A percentile compares a stretch with the other conserved stretches of the same genome.
Evolutionary conservation across 257 asterid genomes (phyloP).

Genomic region (Jacaranda copaia): DNA sequence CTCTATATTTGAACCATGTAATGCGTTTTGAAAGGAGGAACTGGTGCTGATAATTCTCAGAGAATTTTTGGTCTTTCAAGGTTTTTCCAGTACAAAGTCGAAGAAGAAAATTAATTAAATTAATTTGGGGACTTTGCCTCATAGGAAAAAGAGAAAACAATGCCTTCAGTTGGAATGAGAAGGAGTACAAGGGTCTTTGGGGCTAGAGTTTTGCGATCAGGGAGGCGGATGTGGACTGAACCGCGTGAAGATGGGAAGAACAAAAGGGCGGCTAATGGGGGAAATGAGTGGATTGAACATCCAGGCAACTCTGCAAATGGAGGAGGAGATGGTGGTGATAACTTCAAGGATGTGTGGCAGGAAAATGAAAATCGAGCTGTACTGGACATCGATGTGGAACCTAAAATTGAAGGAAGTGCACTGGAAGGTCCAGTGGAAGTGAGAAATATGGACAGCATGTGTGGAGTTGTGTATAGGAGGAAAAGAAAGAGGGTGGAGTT

Average conservation of each 20-base stretch:
- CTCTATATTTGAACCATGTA: too few relatives aligned
- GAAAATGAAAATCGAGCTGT: neutral
- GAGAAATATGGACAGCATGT: neutral
- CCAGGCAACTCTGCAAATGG: neutral
- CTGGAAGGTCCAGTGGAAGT: neutral
- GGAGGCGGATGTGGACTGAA: neutral
- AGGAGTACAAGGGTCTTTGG: slow-evolving; percentile 9
- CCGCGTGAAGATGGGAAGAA: neutral
- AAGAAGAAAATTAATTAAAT: neutral
- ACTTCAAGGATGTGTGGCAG: neutral
- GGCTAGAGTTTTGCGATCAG: slow-evolving; percentile 4
- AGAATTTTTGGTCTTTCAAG: neutral
- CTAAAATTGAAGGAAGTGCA: neutral
- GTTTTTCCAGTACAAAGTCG: neutral
- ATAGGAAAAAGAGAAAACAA: neutral
- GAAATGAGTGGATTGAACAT: neutral
- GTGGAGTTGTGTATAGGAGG: neutral
- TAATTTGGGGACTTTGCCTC: neutral
- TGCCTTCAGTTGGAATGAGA: slow-evolving; percentile 14
- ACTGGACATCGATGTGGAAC: neutral
- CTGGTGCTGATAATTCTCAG: too few relatives aligned
- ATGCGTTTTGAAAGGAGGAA: too few relatives aligned
- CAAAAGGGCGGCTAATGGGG: neutral
- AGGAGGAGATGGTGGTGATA: neutral
- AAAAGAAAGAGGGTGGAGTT: neutral